A percentile compares a stretch with the other conserved stretches of the same genome.
These are phyloP conservation scores for Botrytis pseudocinerea DNA, from an alignment of 2,329 filamentous ascomycete genomes.

Conservation along the genomic window DNA sequence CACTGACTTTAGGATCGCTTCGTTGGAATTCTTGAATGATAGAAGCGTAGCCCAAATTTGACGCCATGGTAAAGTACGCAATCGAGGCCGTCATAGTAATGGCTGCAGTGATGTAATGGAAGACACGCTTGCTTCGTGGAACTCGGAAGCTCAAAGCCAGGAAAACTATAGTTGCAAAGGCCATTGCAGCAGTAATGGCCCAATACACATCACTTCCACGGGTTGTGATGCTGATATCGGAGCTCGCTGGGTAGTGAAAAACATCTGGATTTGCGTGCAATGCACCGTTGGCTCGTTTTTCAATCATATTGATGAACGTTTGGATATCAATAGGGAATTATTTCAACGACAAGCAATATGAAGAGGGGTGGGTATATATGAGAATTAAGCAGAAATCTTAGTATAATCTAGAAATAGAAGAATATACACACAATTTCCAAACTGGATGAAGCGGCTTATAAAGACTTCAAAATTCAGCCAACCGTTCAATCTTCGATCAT, in stretches of 20 bases:
- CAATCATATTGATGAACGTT: background rate
- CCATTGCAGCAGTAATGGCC: slow-evolving; percentile 61
- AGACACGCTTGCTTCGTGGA: slow-evolving; percentile 56
- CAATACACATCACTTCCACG: slow-evolving; percentile 65
- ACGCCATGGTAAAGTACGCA: slow-evolving; percentile 67
- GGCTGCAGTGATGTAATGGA: slow-evolving; percentile 63
- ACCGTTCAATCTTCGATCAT: slow-evolving; percentile 1
- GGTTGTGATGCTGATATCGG: slow-evolving; percentile 58
- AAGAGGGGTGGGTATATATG: background rate
- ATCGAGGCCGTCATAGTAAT: slow-evolving; percentile 61
- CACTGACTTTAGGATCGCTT: slow-evolving; percentile 47
- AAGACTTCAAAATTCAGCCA: background rate
- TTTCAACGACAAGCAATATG: background rate
- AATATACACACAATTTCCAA: background rate
- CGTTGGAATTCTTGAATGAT: slow-evolving; percentile 61
- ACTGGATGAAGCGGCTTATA: background rate
- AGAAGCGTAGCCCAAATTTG: slow-evolving; percentile 62
- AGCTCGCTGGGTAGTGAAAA: slow-evolving; percentile 36
- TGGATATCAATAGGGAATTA: background rate
- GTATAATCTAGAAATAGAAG: background rate
- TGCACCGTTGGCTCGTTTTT: slow-evolving; percentile 29
- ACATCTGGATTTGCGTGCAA: slow-evolving; percentile 33
- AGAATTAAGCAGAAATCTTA: background rate
- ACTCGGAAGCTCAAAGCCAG: slow-evolving; percentile 54
- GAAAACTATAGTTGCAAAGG: slow-evolving; percentile 53